Conservation (phyloP, 805 yeast species). For the Starmera quercuum region DNA sequence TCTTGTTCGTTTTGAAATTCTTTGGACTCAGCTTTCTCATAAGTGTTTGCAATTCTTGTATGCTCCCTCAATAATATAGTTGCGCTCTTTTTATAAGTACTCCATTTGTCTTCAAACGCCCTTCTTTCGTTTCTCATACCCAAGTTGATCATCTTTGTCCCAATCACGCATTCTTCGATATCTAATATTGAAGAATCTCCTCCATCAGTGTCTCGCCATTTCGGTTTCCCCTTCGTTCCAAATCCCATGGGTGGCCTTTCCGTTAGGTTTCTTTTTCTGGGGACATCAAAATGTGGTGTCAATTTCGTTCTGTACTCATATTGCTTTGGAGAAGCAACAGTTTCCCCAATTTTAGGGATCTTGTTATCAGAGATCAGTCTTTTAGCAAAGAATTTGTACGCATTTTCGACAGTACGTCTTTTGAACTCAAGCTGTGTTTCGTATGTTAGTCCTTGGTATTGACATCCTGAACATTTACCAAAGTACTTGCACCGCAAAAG, state of each 20-base stretch:
- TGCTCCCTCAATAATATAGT: slow-evolving; percentile 81
- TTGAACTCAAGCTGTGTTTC: slow-evolving; percentile 67
- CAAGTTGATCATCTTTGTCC: slow-evolving; percentile 67
- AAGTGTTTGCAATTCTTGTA: slow-evolving; percentile 31
- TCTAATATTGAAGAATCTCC: slow-evolving; percentile 68
- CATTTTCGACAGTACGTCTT: slow-evolving; percentile 67
- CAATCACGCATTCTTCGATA: slow-evolving; percentile 90
- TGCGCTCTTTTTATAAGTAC: slow-evolving; percentile 65
- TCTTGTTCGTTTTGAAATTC: slow-evolving; percentile 27
- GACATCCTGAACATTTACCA: slow-evolving; percentile 93
- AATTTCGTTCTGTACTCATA: slow-evolving; percentile 83
- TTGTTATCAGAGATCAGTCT: slow-evolving; percentile 30
- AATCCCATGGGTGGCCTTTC: slow-evolving; percentile 76
- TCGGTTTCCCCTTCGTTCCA: slow-evolving; percentile 76
- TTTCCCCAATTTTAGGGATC: slow-evolving; percentile 55
- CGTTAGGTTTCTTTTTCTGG: slow-evolving; percentile 38
- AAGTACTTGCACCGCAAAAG: slow-evolving; percentile 74
- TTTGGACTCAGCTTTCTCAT: slow-evolving; percentile 14
- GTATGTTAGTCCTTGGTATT: slow-evolving; percentile 76
- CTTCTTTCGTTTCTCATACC: slow-evolving; percentile 68
- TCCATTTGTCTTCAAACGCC: slow-evolving; percentile 38
- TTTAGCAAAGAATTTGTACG: slow-evolving; percentile 73
- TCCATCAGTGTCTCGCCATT: slow-evolving; percentile 50
- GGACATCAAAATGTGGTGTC: slow-evolving; percentile 91
- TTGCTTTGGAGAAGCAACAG: slow-evolving; percentile 71